Evolutionary conservation across 2,329 filamentous ascomycete species (phyloP).

Genomic region (Botryosphaeria agaves): DNA sequence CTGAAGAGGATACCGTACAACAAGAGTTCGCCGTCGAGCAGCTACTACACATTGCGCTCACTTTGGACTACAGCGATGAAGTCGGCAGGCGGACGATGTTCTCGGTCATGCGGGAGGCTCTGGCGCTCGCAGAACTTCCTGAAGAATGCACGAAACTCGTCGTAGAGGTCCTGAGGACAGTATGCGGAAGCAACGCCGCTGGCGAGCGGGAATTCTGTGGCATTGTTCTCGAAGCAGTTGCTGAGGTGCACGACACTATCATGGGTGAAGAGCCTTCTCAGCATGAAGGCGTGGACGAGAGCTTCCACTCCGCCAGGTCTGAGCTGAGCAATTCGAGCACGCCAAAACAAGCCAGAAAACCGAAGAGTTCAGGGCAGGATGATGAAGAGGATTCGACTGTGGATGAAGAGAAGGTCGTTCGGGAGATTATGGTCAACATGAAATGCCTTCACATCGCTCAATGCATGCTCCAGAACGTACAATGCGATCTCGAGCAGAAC

Average conservation of each 20-base stretch:
- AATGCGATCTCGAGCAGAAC: slow-evolving; percentile 75
- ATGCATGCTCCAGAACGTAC: slow-evolving; percentile 90
- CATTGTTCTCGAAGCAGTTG: slow-evolving; percentile 79
- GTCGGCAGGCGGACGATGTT: slow-evolving; percentile 95
- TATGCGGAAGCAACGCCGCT: slow-evolving; percentile 57
- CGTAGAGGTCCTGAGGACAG: slow-evolving; percentile 63
- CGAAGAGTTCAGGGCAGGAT: slow-evolving; percentile 24
- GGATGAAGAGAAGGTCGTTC: slow-evolving; percentile 60
- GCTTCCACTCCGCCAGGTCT: slow-evolving; percentile 85
- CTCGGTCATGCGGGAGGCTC: slow-evolving; percentile 64
- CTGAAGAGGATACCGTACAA: slow-evolving; percentile 69
- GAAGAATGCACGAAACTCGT: slow-evolving; percentile 85
- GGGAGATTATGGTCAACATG: slow-evolving; percentile 92
- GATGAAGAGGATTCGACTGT: slow-evolving; percentile 41
- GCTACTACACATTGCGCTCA: slow-evolving; percentile 77
- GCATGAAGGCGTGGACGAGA: slow-evolving; percentile 47
- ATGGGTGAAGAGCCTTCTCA: slow-evolving; percentile 44
- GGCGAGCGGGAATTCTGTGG: slow-evolving; percentile 73
- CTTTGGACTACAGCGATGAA: slow-evolving; percentile 94
- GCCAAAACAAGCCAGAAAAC: slow-evolving; percentile 27
- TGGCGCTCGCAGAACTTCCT: slow-evolving; percentile 74
- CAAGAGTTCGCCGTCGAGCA: slow-evolving; percentile 95
- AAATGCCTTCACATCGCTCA: slow-evolving; percentile 96
- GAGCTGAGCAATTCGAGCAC: slow-evolving; percentile 56
- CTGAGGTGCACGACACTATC: slow-evolving; percentile 92